Base-by-base conservation (phyloP, 768 basidiomycete species). In the Auricularia cornea region DNA sequence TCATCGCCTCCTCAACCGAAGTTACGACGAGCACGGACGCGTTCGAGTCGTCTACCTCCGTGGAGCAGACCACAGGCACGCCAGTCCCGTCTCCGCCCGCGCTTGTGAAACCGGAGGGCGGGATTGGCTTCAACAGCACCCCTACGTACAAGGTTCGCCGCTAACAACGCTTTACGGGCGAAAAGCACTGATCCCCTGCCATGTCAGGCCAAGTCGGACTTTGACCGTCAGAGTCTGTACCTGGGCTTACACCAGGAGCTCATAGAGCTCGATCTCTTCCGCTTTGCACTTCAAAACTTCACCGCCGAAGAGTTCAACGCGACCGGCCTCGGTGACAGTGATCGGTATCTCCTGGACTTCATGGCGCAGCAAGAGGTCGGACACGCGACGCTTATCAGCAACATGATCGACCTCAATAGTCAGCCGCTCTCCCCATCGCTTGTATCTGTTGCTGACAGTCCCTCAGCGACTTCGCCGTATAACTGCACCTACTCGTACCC, bases 301-400 rank as follows among this genome's bases (percentile, higher is more conserved):
- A 80, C 80, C 3, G 75, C 64, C 0, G 74, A 79, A 30, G 84
- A 87, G 26, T 88, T 87, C 70, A 79, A 80, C 29, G 81, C 71
- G 3, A 81, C 78, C 1, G 85, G 84, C 0, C 67, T 88, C 52
- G 76, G 71, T 57, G 79, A 79, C 3, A 82, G 81, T 28, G 84
- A 86, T 65, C 77, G 79, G 28, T 80, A 72, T 70, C 72, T 87
- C 33, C 81, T 88, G 61, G 73, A 84, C 68, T 85, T 79, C 72
- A 86, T 86, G 84, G 86, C 79, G 16, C 77, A 83, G 59, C 84
- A 86, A 67, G 84, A 88, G 72, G 76, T 83, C 32, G 85, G 85
- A 1, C 87, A 90, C 70, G 82, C 85, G 5, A 75, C 72, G 11
- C 70, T 85, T 60, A 64, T 88, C 30, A 72, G 76, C 62, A 83